Conservation (phyloP, 2,329 filamentous ascomycete species). For the Penicillium sumatraense region DNA sequence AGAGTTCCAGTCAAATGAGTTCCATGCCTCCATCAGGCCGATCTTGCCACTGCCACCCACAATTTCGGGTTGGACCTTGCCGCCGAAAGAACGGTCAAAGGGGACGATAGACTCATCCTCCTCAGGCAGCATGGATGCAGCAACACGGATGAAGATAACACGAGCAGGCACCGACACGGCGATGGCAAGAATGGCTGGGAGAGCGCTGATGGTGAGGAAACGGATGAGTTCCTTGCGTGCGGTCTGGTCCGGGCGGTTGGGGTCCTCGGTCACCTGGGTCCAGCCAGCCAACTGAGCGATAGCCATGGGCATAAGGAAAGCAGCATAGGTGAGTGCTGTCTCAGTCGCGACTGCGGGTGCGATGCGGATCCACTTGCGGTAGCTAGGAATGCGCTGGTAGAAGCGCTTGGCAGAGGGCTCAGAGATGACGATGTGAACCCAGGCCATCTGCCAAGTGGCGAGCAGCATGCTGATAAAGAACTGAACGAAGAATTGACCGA, state of each 20-base stretch:
- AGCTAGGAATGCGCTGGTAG: constrained; percentile 71
- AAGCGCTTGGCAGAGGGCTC: constrained; percentile 66
- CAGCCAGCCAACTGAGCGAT: constrained; percentile 55
- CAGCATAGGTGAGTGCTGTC: constrained; percentile 59
- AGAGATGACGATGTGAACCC: constrained; percentile 86
- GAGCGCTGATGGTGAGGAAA: constrained; percentile 37
- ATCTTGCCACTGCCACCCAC: constrained; percentile 74
- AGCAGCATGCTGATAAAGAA: constrained; percentile 65
- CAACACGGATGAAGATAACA: constrained; percentile 79
- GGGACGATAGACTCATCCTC: constrained; percentile 83
- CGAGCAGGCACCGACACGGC: constrained; percentile 75
- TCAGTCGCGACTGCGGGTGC: constrained; percentile 70
- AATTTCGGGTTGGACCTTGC: constrained; percentile 74
- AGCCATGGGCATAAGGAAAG: constrained; percentile 39
- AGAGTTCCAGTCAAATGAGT: constrained; percentile 72
- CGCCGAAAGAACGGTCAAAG: constrained; percentile 85
- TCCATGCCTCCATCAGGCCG: constrained; percentile 77
- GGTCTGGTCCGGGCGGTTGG: constrained; percentile 30
- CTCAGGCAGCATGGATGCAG: constrained; percentile 82
- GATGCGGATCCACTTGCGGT: constrained; percentile 69
- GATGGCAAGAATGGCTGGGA: constrained; percentile 56
- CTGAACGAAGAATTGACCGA: constrained; percentile 56
- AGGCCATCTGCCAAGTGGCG: constrained; percentile 72
- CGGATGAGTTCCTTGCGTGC: constrained; percentile 39
- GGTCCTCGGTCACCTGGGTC: constrained; percentile 33